A percentile compares a stretch with the other conserved stretches of the same genome.
phyloP scores from a whole-genome alignment of 2,329 filamentous ascomycete genomes.

The Teratosphaeria nubilosa region DNA sequence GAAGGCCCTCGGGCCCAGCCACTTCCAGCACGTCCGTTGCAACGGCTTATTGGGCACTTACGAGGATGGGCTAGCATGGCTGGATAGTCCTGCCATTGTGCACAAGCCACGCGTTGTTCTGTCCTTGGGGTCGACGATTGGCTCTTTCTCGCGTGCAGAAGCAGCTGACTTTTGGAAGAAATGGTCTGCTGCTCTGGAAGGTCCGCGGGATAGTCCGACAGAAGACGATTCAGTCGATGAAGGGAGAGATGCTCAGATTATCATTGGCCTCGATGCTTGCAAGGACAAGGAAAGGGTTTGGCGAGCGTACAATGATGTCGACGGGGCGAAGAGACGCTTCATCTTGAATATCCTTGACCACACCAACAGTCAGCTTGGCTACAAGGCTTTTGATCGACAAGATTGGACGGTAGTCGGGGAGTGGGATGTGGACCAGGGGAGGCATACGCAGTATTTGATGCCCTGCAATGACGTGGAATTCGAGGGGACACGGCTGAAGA shows the following conservation, averaged over 20 bases:
- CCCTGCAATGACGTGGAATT: neutral
- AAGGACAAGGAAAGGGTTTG: neutral
- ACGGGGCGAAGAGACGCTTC: neutral
- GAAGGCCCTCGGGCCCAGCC: neutral
- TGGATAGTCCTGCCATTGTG: neutral
- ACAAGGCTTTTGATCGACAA: neutral
- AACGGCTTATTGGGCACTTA: neutral
- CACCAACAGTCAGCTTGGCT: neutral
- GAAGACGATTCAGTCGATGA: neutral
- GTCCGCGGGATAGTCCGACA: neutral
- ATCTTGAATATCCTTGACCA: neutral
- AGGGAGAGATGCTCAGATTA: neutral
- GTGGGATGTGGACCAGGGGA: neutral
- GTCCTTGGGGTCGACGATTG: conserved; percentile 1
- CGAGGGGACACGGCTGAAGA: neutral
- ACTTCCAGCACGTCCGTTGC: neutral
- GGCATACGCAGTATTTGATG: neutral
- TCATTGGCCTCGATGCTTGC: neutral
- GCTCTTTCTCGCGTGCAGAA: neutral
- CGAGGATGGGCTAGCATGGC: neutral
- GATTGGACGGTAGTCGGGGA: neutral
- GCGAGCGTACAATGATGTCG: neutral
- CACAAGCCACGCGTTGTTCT: neutral
- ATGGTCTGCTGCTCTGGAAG: neutral
- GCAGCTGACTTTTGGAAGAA: neutral